phyloP scores from a whole-genome alignment of 345 rosid species.

The Fremontodendron californicum region DNA sequence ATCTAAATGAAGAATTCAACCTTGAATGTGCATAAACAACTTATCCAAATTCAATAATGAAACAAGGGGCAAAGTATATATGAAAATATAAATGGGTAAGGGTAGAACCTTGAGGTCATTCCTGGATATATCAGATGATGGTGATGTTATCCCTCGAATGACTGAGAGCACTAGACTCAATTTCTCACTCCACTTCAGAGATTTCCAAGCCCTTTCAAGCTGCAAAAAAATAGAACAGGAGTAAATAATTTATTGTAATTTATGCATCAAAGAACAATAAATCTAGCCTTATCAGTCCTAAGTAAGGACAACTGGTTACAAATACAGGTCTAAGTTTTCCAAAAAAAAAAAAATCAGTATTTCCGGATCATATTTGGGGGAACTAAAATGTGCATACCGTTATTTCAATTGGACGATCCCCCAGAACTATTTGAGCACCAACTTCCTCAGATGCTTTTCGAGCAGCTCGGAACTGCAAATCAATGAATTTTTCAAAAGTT shows the following conservation, averaged over 20 bases:
- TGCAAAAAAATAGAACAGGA: slow-evolving; percentile 19
- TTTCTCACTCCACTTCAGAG: slow-evolving; percentile 54
- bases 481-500: too few species aligned
- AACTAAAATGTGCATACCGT: slow-evolving; percentile 40
- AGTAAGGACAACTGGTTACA: not conserved
- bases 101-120: slow-evolving; percentile 33
- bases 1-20: not conserved
- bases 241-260: too few species aligned
- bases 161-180: slow-evolving; percentile 42
- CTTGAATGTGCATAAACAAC: not conserved
- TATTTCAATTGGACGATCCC: slow-evolving; percentile 84
- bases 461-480: slow-evolving; percentile 77
- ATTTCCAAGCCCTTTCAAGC: slow-evolving; percentile 82
- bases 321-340: too few species aligned
- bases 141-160: slow-evolving; percentile 53
- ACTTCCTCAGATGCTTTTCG: slow-evolving; percentile 66
- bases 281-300: not conserved
- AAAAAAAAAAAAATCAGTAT: too few species aligned
- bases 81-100: not conserved
- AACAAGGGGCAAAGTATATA: not conserved
- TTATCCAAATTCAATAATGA: too few species aligned
- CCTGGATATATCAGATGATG: slow-evolving; percentile 32
- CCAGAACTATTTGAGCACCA: slow-evolving; percentile 84
- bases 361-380: not conserved
- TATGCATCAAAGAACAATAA: too few species aligned